Evolutionary conservation across 2,329 filamentous ascomycete species (phyloP).

Genomic region (Epichloe scottii): DNA sequence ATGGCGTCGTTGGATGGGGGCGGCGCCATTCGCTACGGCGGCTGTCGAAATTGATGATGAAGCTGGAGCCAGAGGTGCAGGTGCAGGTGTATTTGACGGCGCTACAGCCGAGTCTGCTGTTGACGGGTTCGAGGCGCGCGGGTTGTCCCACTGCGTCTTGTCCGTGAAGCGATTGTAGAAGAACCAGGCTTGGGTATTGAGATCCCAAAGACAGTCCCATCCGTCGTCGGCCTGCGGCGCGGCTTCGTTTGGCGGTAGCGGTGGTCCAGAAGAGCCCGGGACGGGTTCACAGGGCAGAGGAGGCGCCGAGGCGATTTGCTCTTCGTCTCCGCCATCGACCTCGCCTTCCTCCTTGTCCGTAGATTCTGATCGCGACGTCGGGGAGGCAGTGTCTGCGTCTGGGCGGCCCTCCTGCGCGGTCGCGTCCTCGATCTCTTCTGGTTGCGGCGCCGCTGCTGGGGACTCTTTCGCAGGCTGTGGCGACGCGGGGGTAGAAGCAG

Average conservation of each 20-base stretch:
- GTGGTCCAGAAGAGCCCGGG: conserved; percentile 18
- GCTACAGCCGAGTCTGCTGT: background rate
- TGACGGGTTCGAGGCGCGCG: conserved; percentile 43
- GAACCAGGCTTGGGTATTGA: conserved; percentile 56
- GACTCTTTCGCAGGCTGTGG: conserved; percentile 8
- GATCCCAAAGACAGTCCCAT: conserved; percentile 73
- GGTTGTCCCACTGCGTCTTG: conserved; percentile 74
- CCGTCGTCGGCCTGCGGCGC: conserved; percentile 50
- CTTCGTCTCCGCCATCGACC: conserved; percentile 1
- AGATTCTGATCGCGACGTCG: background rate
- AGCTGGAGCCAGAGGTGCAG: conserved; percentile 15
- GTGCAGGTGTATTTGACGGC: conserved; percentile 20
- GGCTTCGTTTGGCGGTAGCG: conserved; percentile 31
- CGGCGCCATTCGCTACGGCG: conserved; percentile 8
- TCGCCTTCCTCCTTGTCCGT: conserved; percentile 4
- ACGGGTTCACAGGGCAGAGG: conserved; percentile 24
- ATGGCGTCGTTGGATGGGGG: conserved; percentile 23
- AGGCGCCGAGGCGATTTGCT: conserved; percentile 6
- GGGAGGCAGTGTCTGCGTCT: background rate
- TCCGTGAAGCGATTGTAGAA: conserved; percentile 75
- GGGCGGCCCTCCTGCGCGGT: background rate
- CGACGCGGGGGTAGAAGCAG: background rate
- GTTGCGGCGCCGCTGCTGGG: conserved; percentile 8
- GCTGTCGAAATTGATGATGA: conserved; percentile 13
- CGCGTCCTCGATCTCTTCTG: conserved; percentile 4